Base-by-base conservation (phyloP, 2,329 filamentous ascomycete genomes). In the Fusarium decemcellulare region DNA sequence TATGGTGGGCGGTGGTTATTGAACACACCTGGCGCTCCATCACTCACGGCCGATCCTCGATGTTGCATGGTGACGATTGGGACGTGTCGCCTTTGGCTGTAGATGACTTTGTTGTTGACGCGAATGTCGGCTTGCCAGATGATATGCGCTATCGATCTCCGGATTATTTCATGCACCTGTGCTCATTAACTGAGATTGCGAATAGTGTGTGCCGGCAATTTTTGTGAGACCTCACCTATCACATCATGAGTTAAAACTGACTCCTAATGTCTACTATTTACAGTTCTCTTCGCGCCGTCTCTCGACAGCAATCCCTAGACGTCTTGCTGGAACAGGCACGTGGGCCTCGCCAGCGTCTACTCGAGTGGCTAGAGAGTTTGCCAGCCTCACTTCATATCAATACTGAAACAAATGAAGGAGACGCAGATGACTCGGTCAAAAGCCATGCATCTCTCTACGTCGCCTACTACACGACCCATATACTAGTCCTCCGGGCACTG, bases 21-120 rank as follows among this genome's bases (percentile, higher is more conserved):
- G 68, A 71, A 39, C 56, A 70, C 27, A 68, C 55, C 40, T 71
- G 68, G 68, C 68, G 68, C 8, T 52, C 68, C 5, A 51, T 71
- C 34, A 71, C 67, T 14, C 68, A 71, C 29, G 68, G 68, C 5
- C 47, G 67, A 29, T 47, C 67, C 6, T 61, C 61, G 1, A 68
- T 67, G 61, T n/a, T 70, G 16, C 48, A 56, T 23, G 59, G 65
- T 10, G 68, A 71, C 42, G 68, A 71, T 52, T 71, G 64, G 59
- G 61, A 64, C 40, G 68, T 71, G 8, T 47, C 61, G 11, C 56
- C 63, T 3, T 47, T 70, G 6, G 18, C 15, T 27, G 11, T 16
- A 9, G 46, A 50, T 4, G 46, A 50, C 9, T 50, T 50, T 36
- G 29, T 10, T 9, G 10, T 50, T 50, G 46, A 32, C 10, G 2